A percentile compares a stretch with the other conserved stretches of the same genome.
Evolutionary conservation across 108 stramenopile species (phyloP).

Genomic region (Skeletonema tropicum): DNA sequence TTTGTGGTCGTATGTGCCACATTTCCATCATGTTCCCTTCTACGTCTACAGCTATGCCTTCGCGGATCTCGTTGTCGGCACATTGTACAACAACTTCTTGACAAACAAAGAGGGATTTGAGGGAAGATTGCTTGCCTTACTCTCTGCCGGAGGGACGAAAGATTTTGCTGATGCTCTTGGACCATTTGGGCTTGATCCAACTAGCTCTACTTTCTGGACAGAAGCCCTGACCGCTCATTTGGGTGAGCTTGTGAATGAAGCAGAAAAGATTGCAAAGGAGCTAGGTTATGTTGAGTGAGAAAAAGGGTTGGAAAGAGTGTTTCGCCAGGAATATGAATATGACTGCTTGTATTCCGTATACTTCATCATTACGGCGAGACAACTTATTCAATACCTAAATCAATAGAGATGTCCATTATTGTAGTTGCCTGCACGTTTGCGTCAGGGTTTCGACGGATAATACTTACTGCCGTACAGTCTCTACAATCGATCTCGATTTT

Average conservation of each 20-base stretch:
- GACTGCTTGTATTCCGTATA: no score
- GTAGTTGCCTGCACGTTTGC: no score
- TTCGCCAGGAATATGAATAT: no score
- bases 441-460: no score
- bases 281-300: conserved; percentile 35
- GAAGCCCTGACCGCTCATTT: conserved; percentile 53
- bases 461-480: no score
- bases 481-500: no score
- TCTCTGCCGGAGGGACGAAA: conserved; percentile 47
- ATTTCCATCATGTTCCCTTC: conserved; percentile 59
- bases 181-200: conserved; percentile 59
- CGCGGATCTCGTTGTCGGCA: conserved; percentile 54
- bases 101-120: conserved; percentile 53
- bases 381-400: no score
- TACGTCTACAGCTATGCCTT: conserved; percentile 57
- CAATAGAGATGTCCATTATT: no score
- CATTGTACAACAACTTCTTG: conserved; percentile 49
- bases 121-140: conserved; percentile 45
- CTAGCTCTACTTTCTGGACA: conserved; percentile 50
- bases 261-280: conserved; percentile 44
- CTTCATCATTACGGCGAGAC: no score
- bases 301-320: background rate
- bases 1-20: conserved; percentile 51
- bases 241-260: conserved; percentile 51
- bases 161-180: conserved; percentile 48